Conservation (phyloP, 768 basidiomycete genomes). For the Pisolithus sp. region DNA sequence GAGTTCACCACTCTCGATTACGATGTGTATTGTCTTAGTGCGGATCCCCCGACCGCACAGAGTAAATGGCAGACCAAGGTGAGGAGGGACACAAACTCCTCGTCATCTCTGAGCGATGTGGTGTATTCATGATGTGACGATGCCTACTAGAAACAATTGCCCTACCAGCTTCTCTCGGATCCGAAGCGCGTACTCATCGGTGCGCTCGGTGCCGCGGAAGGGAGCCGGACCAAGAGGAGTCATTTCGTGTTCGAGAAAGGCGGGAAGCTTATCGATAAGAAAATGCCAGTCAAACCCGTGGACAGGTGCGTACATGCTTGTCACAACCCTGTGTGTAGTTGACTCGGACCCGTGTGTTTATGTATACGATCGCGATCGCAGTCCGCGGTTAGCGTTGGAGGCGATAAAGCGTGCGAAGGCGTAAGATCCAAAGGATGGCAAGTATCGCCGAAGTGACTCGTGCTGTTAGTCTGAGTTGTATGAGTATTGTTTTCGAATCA, state of each 20-base stretch:
- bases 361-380: not conserved
- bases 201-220: slow-evolving; percentile 73
- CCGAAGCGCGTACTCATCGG: slow-evolving; percentile 75
- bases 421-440: not conserved
- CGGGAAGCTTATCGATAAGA: slow-evolving; percentile 81
- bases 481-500: too few species aligned
- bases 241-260: slow-evolving; percentile 93
- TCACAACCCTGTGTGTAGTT: too few species aligned
- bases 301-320: slow-evolving; percentile 52
- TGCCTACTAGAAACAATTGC: slow-evolving; percentile 64
- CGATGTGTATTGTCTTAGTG: slow-evolving; percentile 79
- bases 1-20: slow-evolving; percentile 63
- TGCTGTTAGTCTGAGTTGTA: too few species aligned
- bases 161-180: slow-evolving; percentile 84
- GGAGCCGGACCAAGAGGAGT: slow-evolving; percentile 82
- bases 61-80: slow-evolving; percentile 86
- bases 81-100: not conserved
- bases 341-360: too few species aligned
- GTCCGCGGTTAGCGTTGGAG: slow-evolving; percentile 1
- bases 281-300: slow-evolving; percentile 77
- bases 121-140: not conserved
- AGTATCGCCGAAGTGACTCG: too few species aligned
- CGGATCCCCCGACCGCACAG: slow-evolving; percentile 69
- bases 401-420: not conserved
- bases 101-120: not conserved